These are phyloP conservation scores for Pythium dissimile DNA, from an alignment of 352 stramenopile genomes.

Conservation along the genomic window DNA sequence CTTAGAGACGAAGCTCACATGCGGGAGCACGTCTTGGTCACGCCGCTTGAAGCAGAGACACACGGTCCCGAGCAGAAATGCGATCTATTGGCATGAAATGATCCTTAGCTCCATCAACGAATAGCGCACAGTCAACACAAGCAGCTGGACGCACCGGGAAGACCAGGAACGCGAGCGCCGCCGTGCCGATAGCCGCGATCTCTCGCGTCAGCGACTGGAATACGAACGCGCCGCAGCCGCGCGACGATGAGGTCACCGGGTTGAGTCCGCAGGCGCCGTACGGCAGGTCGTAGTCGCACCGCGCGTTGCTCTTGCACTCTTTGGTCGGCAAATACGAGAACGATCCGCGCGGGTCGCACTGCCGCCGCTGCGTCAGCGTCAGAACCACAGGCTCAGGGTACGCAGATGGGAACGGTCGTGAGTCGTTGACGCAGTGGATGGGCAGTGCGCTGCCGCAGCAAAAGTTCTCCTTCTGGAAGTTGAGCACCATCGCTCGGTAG, in stretches of 20 bases:
- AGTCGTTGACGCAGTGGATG: constrained; percentile 42
- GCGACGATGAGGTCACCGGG: constrained; percentile 38
- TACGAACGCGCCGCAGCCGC: constrained; percentile 56
- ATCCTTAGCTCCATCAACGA: no score
- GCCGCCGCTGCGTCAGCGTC: constrained; percentile 18
- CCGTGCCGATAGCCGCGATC: constrained; percentile 39
- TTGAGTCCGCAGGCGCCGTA: constrained; percentile 59
- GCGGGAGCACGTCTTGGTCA: constrained; percentile 64
- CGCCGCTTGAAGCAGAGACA: constrained; percentile 73
- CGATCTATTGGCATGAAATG: no score
- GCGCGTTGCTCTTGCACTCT: constrained; percentile 37
- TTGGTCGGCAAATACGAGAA: constrained; percentile 41
- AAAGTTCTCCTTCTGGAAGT: constrained; percentile 57
- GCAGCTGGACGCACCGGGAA: constrained; percentile 59
- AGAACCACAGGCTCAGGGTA: constrained; percentile 28
- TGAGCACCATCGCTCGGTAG: constrained; percentile 54
- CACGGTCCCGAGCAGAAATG: constrained; percentile 43
- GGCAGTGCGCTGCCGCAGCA: constrained; percentile 68
- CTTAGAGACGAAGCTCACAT: constrained; percentile 47
- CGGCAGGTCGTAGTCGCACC: constrained; percentile 61
- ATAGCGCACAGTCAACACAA: not conserved
- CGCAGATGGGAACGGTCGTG: constrained; percentile 40
- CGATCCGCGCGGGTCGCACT: constrained; percentile 14
- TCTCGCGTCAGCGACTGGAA: constrained; percentile 33
- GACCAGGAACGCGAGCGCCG: constrained; percentile 31